These are phyloP conservation scores for Colletotrichum nymphaeae DNA, from an alignment of 2,329 filamentous ascomycete species.

Conservation along the genomic window DNA sequence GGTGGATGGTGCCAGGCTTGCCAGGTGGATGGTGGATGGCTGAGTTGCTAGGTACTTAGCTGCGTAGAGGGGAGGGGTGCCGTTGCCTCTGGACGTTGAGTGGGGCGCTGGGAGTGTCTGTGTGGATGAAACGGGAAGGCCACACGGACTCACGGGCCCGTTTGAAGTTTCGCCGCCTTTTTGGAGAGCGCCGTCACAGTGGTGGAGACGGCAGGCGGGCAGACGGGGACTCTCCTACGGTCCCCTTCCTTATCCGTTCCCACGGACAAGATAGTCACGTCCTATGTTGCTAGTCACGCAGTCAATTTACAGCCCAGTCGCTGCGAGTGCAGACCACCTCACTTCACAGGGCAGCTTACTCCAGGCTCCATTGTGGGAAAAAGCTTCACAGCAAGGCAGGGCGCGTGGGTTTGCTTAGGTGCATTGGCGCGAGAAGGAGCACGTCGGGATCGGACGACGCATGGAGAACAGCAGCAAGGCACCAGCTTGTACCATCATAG, in stretches of 20 bases:
- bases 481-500: background rate
- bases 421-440: background rate
- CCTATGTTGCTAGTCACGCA: background rate
- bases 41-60: slow-evolving; percentile 7
- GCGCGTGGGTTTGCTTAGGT: background rate
- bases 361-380: background rate
- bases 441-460: slow-evolving; percentile 11
- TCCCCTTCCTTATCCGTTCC: slow-evolving; percentile 7
- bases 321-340: background rate
- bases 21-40: slow-evolving; percentile 7
- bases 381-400: background rate
- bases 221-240: background rate
- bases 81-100: background rate
- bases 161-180: slow-evolving; percentile 33
- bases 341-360: background rate
- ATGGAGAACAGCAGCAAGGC: background rate
- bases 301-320: background rate
- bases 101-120: slow-evolving; percentile 18
- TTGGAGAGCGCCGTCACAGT: slow-evolving; percentile 19
- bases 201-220: slow-evolving; percentile 7
- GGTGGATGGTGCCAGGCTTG: background rate
- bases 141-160: slow-evolving; percentile 34
- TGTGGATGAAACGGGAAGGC: slow-evolving; percentile 36
- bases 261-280: background rate
- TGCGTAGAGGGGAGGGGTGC: background rate